Evolutionary conservation across 495 filamentous ascomycete species (phyloP), one percentile per base, ranked within the genome.

Genomic region (Penicillium riverlandense): DNA sequence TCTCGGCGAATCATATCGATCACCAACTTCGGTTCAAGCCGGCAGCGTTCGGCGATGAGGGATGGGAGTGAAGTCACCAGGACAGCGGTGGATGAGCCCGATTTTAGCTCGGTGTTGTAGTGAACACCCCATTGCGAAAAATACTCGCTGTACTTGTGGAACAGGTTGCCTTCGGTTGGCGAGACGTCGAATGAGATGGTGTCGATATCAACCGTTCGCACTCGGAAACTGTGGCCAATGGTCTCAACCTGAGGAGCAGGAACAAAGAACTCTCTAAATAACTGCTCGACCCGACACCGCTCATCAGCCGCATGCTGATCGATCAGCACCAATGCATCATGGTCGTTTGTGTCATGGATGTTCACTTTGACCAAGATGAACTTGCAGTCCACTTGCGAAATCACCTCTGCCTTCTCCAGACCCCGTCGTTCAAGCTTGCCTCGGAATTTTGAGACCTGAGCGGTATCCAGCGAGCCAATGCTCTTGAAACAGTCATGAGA

Each of bases 241-340:
- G 22, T 4, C 22, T 22, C 22, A 22, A 4, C 22, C 22, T 22
- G 22, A 22, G 22, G 22, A 22, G 40, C 11, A 31, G 50, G 31
- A 8, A 50, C 22, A n/a, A 69, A 60, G 37, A 66, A 60, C 8
- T 80, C 76, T 13, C 55, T 44, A 32, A 86, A 67, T 0, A 98
- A 71, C 0, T 57, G 56, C 61, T 98, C 92, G 7, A 96, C 77
- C 6, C 84, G 78, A 54, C 85, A 84, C 13, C 92, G 76, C 62
- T 98, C 92, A 62, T 94, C 88, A 1, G 91, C 92, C 8, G 92
- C 92, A 58, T 98, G 92, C 53, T 98, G 92, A 58, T 98, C 92
- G 36, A 98, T 76, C 8, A 96, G 71, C 0, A 94, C 75, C 1
- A 98, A 67, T 9, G 78, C 41, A 36, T 29, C 36, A 34, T 31